Base-by-base conservation (phyloP, 2,329 filamentous ascomycete genomes). In the Ceratocystis albifundus region DNA sequence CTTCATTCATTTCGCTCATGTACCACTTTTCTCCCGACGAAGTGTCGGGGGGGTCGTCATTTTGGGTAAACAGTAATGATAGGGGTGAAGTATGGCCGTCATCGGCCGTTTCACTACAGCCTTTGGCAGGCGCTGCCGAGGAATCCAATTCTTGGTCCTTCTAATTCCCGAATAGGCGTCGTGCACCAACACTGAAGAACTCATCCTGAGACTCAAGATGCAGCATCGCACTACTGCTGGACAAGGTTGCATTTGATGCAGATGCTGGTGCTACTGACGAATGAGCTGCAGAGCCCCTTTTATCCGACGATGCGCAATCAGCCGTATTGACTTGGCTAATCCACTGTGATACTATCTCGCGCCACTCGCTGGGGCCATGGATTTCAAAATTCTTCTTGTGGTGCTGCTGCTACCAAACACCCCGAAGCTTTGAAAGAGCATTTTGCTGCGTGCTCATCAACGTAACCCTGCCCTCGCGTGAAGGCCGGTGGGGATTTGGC, bases 121-220 rank as follows among this genome's bases (percentile, higher is more conserved):
- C 12, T 12, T 59, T 10, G 8, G 15, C 4, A n/a, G 55, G 55
- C 12, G 12, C 7, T 4, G 17, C 20, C 7, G 17, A 17, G n/a
- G 17, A n/a, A 59, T 36, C 28, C 15, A 4, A 17, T 30, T 59
- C 55, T 32, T 20, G 20, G n/a, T 8, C 15, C 22, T 59, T 32
- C 55, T 30, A 59, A 36, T 36, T 15, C 25, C 55, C 55, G n/a
- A 59, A 59, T 32, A 59, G 55, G 4, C 55, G 55, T 17, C 55
- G 55, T 8, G 55, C 55, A 10, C 55, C 55, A 36, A 59, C 55
- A n/a, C 55, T 59, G 55, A 59, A 59, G 25, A 59, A 59, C 28
- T 59, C 55, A 30, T 59, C 55, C 15, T 8, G 28, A 8, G 28
- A 32, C 55, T 59, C 28, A n/a, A 36, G 55, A 4, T 59, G 30